Evolutionary conservation across 306 rosid genomes (phyloP), one percentile per base, ranked within the genome.

Genomic region (Glycine latifolia): DNA sequence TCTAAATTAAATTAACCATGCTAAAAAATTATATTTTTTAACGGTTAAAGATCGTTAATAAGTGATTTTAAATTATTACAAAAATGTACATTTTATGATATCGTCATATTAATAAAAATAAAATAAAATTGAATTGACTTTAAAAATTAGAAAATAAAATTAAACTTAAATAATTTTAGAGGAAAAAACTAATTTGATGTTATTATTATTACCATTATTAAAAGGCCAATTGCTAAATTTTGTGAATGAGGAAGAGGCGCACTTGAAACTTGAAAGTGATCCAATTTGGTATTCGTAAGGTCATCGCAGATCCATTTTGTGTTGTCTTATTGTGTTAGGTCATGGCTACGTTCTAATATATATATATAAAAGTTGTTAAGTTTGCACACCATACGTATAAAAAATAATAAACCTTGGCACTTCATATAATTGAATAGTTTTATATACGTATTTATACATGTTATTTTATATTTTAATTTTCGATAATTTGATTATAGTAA

Each of bases 201-300:
- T 26, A 26, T 26, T 26, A 2, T 26, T 26, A 20, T 20, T 20
- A 26, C 1, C 1, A 26, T 26, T 39, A 8, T 62, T 15, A 39
- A 47, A 46, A 0, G 58, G 44, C 17, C 6, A 70, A 31, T 50
- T 49, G 43, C 11, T 49, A 12, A 7, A 49, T 10, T 71, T 50
- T 50, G 46, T 12, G 76, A 11, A 8, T 26, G 61, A 31, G 47
- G 17, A 71, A 71, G 61, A 71, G 76, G 47, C 44, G 60, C 76
- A 71, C 46, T 71, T 39, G 44, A 10, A 26, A 26, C 31, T 26
- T 26, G 31, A 26, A 26, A 26, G 31, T 26, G 31, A 26, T 26
- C 31, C 31, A 26, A 10, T 69, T 69, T 5, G 41, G 8, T 15
- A 46, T 16, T 17, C 41, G 8, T 26, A 31, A 71, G 46, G 47